Evolutionary conservation across 1,284 basidiomycete species (phyloP).

Genomic region (Ustilago sp.): DNA sequence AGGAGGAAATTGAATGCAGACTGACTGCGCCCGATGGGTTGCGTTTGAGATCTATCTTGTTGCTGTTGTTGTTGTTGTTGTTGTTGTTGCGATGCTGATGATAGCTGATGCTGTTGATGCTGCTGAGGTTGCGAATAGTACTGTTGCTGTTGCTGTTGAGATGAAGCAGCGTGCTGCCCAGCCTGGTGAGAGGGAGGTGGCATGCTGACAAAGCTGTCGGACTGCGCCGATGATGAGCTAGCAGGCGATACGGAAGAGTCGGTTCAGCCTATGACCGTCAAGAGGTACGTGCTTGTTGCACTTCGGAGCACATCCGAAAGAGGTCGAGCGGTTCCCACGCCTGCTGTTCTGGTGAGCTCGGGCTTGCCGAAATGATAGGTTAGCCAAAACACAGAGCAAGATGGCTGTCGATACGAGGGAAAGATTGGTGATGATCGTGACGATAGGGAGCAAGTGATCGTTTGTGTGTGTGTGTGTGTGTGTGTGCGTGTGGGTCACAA

Average conservation of each 20-base stretch:
- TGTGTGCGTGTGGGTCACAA: background rate
- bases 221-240: background rate
- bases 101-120: constrained; percentile 11
- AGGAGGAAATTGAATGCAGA: constrained; percentile 65
- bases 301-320: constrained; percentile 2
- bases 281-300: background rate
- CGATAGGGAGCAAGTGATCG: background rate
- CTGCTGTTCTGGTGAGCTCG: background rate
- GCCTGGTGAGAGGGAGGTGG: constrained; percentile 25
- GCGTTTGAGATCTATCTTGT: constrained; percentile 20
- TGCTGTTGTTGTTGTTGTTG: constrained; percentile 8
- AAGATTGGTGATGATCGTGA: background rate
- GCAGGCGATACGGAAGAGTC: background rate
- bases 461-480: background rate
- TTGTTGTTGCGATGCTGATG: constrained; percentile 12
- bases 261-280: background rate
- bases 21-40: constrained; percentile 58
- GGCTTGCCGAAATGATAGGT: background rate
- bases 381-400: background rate
- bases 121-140: constrained; percentile 13
- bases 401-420: background rate
- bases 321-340: background rate
- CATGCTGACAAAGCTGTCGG: constrained; percentile 14
- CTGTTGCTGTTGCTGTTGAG: constrained; percentile 18
- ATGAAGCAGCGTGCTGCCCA: constrained; percentile 23